Conservation (phyloP, 768 basidiomycete species). For the Lentinula sp. region DNA sequence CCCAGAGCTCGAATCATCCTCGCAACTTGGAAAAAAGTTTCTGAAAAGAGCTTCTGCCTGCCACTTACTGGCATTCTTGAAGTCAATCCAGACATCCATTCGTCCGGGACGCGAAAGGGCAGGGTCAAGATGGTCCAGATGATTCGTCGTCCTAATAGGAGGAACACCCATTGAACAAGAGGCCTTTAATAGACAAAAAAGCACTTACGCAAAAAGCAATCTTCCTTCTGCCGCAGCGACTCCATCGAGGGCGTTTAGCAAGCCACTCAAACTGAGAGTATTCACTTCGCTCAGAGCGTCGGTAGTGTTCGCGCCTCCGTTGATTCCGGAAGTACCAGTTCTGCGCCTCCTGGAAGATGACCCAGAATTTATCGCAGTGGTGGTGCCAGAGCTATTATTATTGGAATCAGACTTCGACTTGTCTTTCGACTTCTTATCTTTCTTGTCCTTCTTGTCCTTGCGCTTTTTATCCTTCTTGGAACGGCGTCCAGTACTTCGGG, state of each 20-base stretch:
- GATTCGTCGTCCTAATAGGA: neutral
- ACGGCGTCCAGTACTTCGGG: conserved; percentile 58
- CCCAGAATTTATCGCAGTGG: neutral
- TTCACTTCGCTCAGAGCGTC: conserved; percentile 72
- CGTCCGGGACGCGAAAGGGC: conserved; percentile 89
- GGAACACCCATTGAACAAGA: neutral
- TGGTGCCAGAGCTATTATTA: neutral
- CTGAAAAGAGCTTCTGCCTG: conserved; percentile 84
- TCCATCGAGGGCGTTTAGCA: conserved; percentile 82
- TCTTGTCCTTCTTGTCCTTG: conserved; percentile 28
- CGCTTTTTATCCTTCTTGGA: conserved; percentile 47
- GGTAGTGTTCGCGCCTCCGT: conserved; percentile 37
- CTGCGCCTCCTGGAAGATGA: conserved; percentile 23
- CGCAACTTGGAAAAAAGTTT: conserved; percentile 84
- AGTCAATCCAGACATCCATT: conserved; percentile 91
- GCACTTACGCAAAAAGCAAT: conserved; percentile 79
- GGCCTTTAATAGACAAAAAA: neutral
- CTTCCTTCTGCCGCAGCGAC: conserved; percentile 85
- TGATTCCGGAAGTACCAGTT: conserved; percentile 20
- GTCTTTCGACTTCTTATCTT: conserved; percentile 25
- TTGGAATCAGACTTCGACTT: neutral
- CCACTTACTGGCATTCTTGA: conserved; percentile 80
- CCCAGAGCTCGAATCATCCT: conserved; percentile 28
- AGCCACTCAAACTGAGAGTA: conserved; percentile 73
- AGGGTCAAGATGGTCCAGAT: conserved; percentile 73